Evolutionary conservation across 2,329 filamentous ascomycete genomes (phyloP).

Genomic region (Ceratocystis ficicola): DNA sequence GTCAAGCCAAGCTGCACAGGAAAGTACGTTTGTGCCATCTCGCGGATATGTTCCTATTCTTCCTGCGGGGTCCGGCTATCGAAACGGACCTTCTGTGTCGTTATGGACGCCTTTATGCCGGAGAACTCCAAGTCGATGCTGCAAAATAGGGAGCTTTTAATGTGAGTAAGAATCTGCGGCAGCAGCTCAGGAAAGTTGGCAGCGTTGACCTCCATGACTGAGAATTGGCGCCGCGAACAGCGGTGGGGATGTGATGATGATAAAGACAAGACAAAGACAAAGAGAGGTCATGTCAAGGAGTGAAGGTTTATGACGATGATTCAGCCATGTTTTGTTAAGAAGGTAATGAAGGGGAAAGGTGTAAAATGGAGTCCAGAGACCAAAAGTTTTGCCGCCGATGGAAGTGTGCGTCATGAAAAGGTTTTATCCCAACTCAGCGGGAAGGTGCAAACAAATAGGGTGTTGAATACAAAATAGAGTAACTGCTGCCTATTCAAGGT

Average conservation of each 20-base stretch:
- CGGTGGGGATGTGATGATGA: neutral
- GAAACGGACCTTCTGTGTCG: constrained; percentile 4
- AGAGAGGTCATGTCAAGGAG: too few species aligned
- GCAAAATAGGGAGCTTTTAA: constrained; percentile 28
- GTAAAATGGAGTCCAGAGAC: too few species aligned
- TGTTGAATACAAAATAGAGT: neutral
- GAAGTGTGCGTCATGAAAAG: neutral
- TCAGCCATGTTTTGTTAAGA: too few species aligned
- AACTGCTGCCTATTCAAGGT: neutral
- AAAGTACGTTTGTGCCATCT: constrained; percentile 28
- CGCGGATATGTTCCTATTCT: constrained; percentile 27
- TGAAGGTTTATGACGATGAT: too few species aligned
- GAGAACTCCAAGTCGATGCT: constrained; percentile 33
- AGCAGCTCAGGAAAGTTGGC: constrained; percentile 26
- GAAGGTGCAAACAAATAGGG: neutral
- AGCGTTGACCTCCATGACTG: constrained; percentile 23
- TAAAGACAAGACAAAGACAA: neutral
- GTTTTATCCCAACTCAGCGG: neutral
- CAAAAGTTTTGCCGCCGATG: neutral
- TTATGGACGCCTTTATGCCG: constrained; percentile 26
- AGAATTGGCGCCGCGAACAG: neutral
- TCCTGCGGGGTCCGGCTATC: constrained; percentile 20
- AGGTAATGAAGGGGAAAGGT: too few species aligned
- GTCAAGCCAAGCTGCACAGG: constrained; percentile 32
- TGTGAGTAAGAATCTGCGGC: constrained; percentile 27